Conservation (phyloP, 495 filamentous ascomycete genomes). For the Talaromyces wortmannii region DNA sequence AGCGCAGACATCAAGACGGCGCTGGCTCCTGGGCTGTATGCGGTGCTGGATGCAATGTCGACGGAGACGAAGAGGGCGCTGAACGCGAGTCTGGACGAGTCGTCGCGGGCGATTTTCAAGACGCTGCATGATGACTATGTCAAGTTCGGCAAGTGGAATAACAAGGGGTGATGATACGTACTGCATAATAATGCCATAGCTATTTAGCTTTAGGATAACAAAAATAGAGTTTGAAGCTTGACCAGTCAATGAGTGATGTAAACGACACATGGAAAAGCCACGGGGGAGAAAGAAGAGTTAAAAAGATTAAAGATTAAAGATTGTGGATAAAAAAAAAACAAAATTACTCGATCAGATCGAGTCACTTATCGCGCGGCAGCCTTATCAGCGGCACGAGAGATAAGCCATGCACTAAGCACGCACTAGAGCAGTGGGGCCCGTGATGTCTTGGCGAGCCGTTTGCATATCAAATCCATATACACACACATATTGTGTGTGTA, state of each 20-base stretch:
- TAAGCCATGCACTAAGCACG: too few species aligned
- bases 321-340: neutral
- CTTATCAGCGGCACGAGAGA: neutral
- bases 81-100: constrained; percentile 62
- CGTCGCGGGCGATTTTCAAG: constrained; percentile 63
- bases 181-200: neutral
- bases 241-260: neutral
- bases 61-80: constrained; percentile 56
- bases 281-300: too few species aligned
- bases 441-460: too few species aligned
- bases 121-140: constrained; percentile 63
- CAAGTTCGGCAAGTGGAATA: constrained; percentile 65
- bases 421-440: too few species aligned
- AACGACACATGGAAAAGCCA: neutral
- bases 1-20: constrained; percentile 58
- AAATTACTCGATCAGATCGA: constrained; percentile 12
- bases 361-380: neutral
- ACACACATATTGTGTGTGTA: too few species aligned
- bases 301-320: neutral
- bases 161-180: constrained; percentile 22
- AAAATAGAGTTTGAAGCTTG: neutral
- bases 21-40: constrained; percentile 65
- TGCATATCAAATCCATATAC: too few species aligned
- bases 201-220: neutral
- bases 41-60: constrained; percentile 62